phyloP scores from a whole-genome alignment of 2,329 filamentous ascomycete genomes.

The Lecanicillium sp. region DNA sequence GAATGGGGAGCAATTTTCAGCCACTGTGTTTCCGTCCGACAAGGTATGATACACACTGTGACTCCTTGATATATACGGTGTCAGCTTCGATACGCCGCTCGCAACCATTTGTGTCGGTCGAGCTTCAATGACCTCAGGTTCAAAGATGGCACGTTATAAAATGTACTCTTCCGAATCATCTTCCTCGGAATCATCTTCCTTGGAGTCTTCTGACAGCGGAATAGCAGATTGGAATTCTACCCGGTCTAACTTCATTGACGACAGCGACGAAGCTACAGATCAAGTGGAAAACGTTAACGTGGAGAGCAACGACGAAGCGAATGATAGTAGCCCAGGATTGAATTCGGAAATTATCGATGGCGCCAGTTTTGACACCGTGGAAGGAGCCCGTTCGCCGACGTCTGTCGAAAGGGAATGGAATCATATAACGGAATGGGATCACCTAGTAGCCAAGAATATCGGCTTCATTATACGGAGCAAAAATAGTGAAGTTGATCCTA shows the following conservation, averaged over 20 bases:
- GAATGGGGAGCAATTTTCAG: no score
- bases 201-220: background rate
- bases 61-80: no score
- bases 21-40: no score
- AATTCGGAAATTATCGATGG: background rate
- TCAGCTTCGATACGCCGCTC: no score
- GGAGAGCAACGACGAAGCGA: background rate
- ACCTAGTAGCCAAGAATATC: background rate
- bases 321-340: background rate
- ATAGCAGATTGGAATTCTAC: background rate
- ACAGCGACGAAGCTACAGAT: background rate
- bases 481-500: background rate
- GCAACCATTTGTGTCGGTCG: no score
- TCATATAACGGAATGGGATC: background rate
- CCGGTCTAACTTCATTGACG: background rate
- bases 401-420: background rate
- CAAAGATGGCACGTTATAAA: background rate
- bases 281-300: background rate
- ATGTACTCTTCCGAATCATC: background rate
- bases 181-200: no score
- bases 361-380: background rate
- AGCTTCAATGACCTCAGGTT: no score
- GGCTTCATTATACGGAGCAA: background rate
- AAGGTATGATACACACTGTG: no score
- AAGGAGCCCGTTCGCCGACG: background rate